Evolutionary conservation across 257 asterid genomes (phyloP), one percentile per base, ranked within the genome.

Genomic region (Ballota nigra): DNA sequence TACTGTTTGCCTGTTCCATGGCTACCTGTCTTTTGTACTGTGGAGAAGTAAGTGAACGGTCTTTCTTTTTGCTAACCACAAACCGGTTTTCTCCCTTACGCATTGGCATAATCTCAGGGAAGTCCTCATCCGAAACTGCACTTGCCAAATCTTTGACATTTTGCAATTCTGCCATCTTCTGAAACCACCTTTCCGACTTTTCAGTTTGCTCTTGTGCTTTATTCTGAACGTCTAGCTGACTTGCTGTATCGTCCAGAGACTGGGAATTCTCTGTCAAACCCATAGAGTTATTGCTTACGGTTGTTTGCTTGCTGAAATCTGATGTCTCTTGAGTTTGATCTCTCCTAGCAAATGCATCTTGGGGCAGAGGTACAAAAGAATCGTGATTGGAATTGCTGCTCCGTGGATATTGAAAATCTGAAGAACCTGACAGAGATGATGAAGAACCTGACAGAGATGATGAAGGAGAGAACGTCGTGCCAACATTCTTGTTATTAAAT

Each of bases 91-190:
- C 96, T 67, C 95, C 98, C 73, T 83, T 92, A 6, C 92, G 86
- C 89, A 81, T 78, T 23, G 98, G 98, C 96, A 93, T 88, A 22
- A 86, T 82, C 75, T 86, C 96, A 2, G 97, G 93, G 71, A 87
- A 88, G 22, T 91, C 97, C 23, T 85, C 97, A 72, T 85, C 96
- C 0, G 96, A 85, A 68, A 83, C 83, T 8, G 85, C 84, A 76
- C 86, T 79, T 1, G 90, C 84, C 63, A 83, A 69, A 78, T 90
- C 98, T 75, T 86, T 87, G 70, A 80, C 84, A 66, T 91, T 75
- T 59, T 91, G 92, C 79, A 94, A 75, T 76, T 91, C 96, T 0
- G 88, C 82, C 73, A 86, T 86, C 79, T 74, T 91, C 75, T 80
- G 69, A 68, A 87, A 91, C 98, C 97, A 89, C 66, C 78, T 87